A percentile compares a stretch with the other conserved stretches of the same genome.
Evolutionary conservation across 345 rosid genomes (phyloP).

Genomic region (Punica granatum): DNA sequence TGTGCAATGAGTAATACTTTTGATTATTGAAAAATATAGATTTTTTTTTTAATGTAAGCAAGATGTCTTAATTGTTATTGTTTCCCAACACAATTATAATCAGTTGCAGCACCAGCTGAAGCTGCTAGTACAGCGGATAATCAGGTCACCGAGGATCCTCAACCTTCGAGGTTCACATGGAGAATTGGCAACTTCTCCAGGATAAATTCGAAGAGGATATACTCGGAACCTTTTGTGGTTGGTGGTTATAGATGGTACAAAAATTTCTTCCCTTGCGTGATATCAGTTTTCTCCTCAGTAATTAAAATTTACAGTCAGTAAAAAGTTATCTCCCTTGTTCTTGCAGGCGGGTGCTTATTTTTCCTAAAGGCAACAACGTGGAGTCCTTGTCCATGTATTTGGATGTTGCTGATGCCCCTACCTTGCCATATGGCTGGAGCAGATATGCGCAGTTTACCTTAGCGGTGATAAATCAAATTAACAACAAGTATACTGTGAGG

Average conservation of each 20-base stretch:
- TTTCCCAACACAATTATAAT: background rate
- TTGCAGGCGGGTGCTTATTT: conserved; percentile 79
- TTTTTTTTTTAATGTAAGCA: background rate
- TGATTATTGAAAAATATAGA: too few species aligned
- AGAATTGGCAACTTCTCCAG: conserved; percentile 69
- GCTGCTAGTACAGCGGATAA: conserved; percentile 54
- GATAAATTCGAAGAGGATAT: conserved; percentile 63
- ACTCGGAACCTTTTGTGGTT: conserved; percentile 67
- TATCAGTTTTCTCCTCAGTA: background rate
- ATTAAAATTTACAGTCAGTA: conserved; percentile 4
- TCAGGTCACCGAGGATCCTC: conserved; percentile 80
- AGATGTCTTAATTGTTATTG: conserved; percentile 1
- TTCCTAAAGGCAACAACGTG: conserved; percentile 89
- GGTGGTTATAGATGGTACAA: conserved; percentile 89
- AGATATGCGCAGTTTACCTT: conserved; percentile 89
- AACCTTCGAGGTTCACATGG: conserved; percentile 73
- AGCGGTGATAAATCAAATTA: conserved; percentile 76
- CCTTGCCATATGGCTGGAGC: conserved; percentile 89
- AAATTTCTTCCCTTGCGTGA: background rate
- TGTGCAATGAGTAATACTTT: too few species aligned
- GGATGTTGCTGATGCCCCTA: conserved; percentile 83
- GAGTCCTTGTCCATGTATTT: conserved; percentile 91
- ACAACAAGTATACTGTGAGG: conserved; percentile 61
- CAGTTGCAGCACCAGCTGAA: conserved; percentile 47
- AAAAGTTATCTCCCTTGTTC: conserved; percentile 3